Base-by-base conservation (phyloP, 306 rosid genomes). In the Vicia villosa region DNA sequence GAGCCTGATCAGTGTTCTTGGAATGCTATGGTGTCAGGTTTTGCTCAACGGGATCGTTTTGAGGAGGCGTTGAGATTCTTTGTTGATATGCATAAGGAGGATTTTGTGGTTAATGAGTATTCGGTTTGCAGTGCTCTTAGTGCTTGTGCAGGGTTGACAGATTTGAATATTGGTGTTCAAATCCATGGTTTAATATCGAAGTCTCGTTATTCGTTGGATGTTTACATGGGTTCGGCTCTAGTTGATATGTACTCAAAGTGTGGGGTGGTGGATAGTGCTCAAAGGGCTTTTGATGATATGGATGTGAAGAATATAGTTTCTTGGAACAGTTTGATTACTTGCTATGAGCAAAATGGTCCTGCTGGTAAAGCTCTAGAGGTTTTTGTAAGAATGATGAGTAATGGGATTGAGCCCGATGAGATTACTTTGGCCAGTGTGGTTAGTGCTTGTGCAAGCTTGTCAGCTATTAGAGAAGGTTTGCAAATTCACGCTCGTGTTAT, bases 311-410 rank as follows among this genome's bases (percentile, higher is more conserved):
- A 82, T 55, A 79, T 15, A 47, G 89, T 85, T 70, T 79, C 89
- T 46, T 85, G 89, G 89, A 85, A 85, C 68, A 85, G 89, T 69
- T 79, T 85, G 86, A 85, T 85, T 19, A 85, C 89, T 3, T 85
- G 89, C 72, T 82, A 82, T 46, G 89, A 85, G 83, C 89, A 85
- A 74, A 85, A 85, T 67, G 89, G 89, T 57, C 86, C 86, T 4
- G 84, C 80, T 0, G 78, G 16, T 8, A 80, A 73, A 56, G 86
- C 89, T 61, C 50, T 85, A 22, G 71, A 85, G 66, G 79, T 79
- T 73, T 85, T 85, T 79, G 69, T 79, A 22, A 73, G 76, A 73
- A 82, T 85, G 89, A 82, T 82, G 89, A 42, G 50, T 63, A 60
- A 36, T 28, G 83, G 84, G 71, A 66, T 82, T 82, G 84, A 79